Evolutionary conservation across 2,329 filamentous ascomycete genomes (phyloP), one percentile per base, ranked within the genome.

Genomic region (Fusarium musae): DNA sequence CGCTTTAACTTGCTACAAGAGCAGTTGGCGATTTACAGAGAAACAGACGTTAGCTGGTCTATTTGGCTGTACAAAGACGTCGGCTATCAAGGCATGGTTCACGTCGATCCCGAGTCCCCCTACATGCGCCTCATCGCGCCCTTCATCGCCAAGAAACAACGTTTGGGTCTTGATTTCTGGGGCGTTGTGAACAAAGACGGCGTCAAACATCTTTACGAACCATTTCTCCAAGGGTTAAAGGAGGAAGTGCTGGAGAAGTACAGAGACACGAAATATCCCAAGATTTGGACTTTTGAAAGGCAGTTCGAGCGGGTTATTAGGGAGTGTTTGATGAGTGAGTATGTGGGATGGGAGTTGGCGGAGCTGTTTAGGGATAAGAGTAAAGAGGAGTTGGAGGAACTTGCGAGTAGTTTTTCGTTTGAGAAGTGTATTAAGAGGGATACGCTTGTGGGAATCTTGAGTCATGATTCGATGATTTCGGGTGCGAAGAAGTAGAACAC

Each of bases 31-130:
- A 82, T 84, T 4, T 84, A 84, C 63, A 66, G 70, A 54, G 78
- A 79, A 36, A 72, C 62, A 5, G 63, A 66, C 1, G 85, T 77
- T 79, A 85, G 84, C 50, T 91, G 89, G 90, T 86, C 82, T 19
- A 91, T 91, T 75, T 90, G 88, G 87, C 79, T 88, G 1, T 89
- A 88, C 79, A 90, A 89, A 76, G 87, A 90, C 65, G 85, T 89
- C 43, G 87, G 87, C 0, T 83, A 87, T 49, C 87, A 89, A 77
- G 88, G 87, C 10, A 88, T 90, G 87, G 81, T 87, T 0, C 85
- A 87, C 67, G 81, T 85, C 2, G 81, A 82, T 39, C 84, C 85
- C 0, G 78, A 85, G 16, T 85, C 83, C 12, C 73, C 82, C 5
- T 89, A 87, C 79, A 88, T 88, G 78, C 82, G 82, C 28, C 84